A percentile compares a stretch with the other conserved stretches of the same genome.
phyloP scores from a whole-genome alignment of 2,329 filamentous ascomycete species.

The Trichoderma koningii region DNA sequence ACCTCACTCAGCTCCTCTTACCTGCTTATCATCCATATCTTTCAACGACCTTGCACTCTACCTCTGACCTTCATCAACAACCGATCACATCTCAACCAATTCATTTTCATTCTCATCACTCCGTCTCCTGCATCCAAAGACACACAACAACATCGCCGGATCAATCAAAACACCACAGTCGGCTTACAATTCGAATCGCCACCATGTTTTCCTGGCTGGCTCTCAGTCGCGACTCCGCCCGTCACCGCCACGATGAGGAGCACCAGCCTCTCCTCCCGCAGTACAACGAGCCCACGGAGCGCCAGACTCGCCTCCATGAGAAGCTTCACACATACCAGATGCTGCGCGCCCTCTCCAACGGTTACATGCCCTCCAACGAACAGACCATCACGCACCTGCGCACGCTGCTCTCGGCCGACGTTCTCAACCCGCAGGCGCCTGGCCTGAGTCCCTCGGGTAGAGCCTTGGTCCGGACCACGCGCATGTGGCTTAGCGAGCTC shows the following conservation, averaged over 20 bases:
- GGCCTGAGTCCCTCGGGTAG: conserved; percentile 78
- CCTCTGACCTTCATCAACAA: no score
- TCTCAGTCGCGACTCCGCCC: conserved; percentile 31
- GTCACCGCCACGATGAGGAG: conserved; percentile 55
- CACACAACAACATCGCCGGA: no score
- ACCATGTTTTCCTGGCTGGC: conserved; percentile 27
- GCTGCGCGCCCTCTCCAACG: conserved; percentile 75
- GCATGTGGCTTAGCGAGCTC: conserved; percentile 74
- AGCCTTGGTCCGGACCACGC: conserved; percentile 69
- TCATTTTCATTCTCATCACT: background rate
- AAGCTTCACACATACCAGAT: conserved; percentile 96
- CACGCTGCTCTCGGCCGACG: conserved; percentile 73
- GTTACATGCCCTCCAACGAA: conserved; percentile 90
- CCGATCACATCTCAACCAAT: background rate
- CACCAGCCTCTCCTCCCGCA: conserved; percentile 78
- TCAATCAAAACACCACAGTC: no score
- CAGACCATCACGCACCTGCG: conserved; percentile 79
- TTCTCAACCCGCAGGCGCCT: conserved; percentile 69
- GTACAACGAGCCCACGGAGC: conserved; percentile 81
- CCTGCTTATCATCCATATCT: no score
- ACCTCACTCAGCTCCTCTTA: background rate
- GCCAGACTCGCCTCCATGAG: conserved; percentile 77
- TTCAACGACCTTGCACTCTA: no score
- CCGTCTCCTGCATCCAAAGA: background rate
- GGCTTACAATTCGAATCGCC: background rate